Base-by-base conservation (phyloP, 2,329 filamentous ascomycete species). In the Exophiala mesophila region DNA sequence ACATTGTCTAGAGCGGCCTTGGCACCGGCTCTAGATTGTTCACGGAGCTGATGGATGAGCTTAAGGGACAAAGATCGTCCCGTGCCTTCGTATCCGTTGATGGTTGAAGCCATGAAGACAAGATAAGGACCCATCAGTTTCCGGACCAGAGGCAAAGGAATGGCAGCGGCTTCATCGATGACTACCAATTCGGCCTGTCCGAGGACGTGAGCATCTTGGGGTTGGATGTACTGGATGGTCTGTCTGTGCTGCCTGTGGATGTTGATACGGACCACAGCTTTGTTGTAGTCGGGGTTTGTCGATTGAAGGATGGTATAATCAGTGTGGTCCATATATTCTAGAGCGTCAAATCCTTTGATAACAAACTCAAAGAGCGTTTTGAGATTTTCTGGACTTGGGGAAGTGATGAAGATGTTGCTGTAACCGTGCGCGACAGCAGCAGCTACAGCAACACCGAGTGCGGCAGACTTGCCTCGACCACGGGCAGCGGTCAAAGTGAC, bases 381-480 rank as follows among this genome's bases (percentile, higher is more conserved):
- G 74, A 98, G 74, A 67, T 98, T 98, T 68, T 98, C 94, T 0
- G 92, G 92, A 48, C 88, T 96, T 0, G 90, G 90, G 1, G 90
- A 97, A 1, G 92, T 98, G 61, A 98, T 95, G 68, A 98, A 98
- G 58, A 98, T 95, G 64, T 98, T 98, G 71, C 88, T 95, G 67
- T 98, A 98, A 18, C 92, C 92, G 61, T 97, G 86, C 1, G 92
- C 90, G 32, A 98, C 78, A 1, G 94, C 94, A 2, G 92, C 88
- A 3, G 92, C 92, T 31, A 98, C 85, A 3, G 92, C 88, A 38
- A 98, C 83, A 67, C 92, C 92, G 58, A 98, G 77, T 18, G 92
- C 92, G 13, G 92, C 94, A 15, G 92, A 98, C 68, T 98, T 98
- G 67, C 92, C 92, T 58, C 92, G 83, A 64, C 92, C 92, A 80